phyloP scores from a whole-genome alignment of 148 eudicot genomes.

The Mesembryanthemum crystallinum region DNA sequence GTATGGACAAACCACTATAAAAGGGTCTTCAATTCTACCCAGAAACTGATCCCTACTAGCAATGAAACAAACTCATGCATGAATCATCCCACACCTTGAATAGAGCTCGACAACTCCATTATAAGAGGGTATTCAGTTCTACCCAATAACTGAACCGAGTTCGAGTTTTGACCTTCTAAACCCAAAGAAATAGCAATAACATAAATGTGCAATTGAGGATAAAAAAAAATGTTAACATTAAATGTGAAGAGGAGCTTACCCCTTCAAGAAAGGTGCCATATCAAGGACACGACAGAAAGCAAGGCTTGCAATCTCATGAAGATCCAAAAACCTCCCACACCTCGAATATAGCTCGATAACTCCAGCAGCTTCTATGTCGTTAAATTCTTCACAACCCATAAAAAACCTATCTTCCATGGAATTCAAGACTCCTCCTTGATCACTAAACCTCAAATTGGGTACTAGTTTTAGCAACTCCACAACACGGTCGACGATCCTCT shows the following conservation, averaged over 20 bases:
- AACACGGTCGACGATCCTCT: conserved; percentile 51
- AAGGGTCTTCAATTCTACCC: no score
- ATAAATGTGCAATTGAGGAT: not conserved
- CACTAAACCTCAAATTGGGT: conserved; percentile 42
- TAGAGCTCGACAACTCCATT: no score
- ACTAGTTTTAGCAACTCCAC: conserved; percentile 51
- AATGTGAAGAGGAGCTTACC: conserved; percentile 39
- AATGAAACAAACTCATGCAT: no score
- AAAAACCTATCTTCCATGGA: conserved; percentile 39
- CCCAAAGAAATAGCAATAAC: not conserved
- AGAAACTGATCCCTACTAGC: no score
- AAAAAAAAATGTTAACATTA: not conserved
- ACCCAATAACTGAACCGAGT: no score
- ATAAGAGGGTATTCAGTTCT: no score
- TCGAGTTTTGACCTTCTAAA: no score
- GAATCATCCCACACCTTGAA: no score
- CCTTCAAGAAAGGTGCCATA: conserved; percentile 54
- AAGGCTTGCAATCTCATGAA: conserved; percentile 78
- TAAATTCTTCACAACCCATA: conserved; percentile 41
- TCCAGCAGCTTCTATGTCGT: conserved; percentile 31
- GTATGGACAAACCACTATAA: not conserved
- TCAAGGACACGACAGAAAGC: conserved; percentile 84
- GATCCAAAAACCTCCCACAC: conserved; percentile 58
- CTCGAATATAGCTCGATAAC: conserved; percentile 54
- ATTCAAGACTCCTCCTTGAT: conserved; percentile 29